Conservation (phyloP, 1,139 yeast species). For the Lodderomyces beijingensis region DNA sequence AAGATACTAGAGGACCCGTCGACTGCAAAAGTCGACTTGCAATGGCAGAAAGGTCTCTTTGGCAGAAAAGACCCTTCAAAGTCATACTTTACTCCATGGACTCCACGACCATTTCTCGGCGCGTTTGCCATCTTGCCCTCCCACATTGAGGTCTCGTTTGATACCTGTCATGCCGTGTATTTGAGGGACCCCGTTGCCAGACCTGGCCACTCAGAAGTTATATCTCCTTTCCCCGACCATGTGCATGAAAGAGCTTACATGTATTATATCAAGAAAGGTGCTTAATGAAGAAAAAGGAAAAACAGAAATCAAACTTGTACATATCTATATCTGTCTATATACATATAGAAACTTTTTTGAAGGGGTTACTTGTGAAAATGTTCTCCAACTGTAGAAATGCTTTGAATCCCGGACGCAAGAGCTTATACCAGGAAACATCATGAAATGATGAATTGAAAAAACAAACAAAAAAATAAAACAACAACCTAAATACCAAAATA, state of each 20-base stretch:
- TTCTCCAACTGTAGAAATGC: no score
- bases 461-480: no score
- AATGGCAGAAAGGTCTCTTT: slow-evolving; percentile 73
- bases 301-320: not conserved
- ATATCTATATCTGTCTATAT: not conserved
- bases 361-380: no score
- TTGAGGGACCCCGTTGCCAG: slow-evolving; percentile 95
- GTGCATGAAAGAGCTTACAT: slow-evolving; percentile 93
- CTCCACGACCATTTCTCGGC: slow-evolving; percentile 87
- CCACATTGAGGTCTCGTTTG: slow-evolving; percentile 84
- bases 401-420: no score
- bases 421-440: no score
- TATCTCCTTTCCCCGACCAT: slow-evolving; percentile 79
- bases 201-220: slow-evolving; percentile 95
- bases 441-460: no score
- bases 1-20: slow-evolving; percentile 54
- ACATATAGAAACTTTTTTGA: not conserved
- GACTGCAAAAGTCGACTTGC: slow-evolving; percentile 48
- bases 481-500: no score
- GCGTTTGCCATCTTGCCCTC: slow-evolving; percentile 91
- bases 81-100: slow-evolving; percentile 95
- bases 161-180: slow-evolving; percentile 92
- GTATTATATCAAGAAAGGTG: slow-evolving; percentile 83
- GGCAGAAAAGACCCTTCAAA: slow-evolving; percentile 77
- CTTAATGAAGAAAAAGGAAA: slow-evolving; percentile 26